These are phyloP conservation scores for Coniochaeta sp. DNA, from an alignment of 2,329 filamentous ascomycete species.

Conservation along the genomic window DNA sequence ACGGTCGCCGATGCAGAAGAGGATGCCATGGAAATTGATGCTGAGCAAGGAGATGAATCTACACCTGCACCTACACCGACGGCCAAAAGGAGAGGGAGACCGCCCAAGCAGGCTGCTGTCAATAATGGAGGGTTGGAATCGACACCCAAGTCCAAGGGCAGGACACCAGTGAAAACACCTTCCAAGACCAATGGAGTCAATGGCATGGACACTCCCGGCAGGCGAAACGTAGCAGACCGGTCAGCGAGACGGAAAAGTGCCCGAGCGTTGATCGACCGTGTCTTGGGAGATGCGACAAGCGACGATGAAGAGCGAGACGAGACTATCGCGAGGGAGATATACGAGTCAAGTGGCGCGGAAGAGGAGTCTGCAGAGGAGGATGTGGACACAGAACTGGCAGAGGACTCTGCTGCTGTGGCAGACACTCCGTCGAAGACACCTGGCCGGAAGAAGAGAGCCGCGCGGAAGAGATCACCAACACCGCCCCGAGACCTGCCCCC, in stretches of 20 bases:
- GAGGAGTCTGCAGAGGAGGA: conserved; percentile 17
- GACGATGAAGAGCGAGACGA: conserved; percentile 63
- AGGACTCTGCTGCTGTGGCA: conserved; percentile 19
- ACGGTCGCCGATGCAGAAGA: neutral
- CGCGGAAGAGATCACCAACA: conserved; percentile 62
- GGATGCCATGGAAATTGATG: neutral
- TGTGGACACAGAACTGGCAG: conserved; percentile 13
- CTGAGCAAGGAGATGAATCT: neutral
- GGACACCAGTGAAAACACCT: conserved; percentile 28
- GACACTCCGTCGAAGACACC: conserved; percentile 39
- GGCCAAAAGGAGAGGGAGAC: conserved; percentile 1
- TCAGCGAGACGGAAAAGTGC: conserved; percentile 85
- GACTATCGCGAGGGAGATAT: conserved; percentile 61
- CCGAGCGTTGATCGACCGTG: conserved; percentile 64
- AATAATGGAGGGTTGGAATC: neutral
- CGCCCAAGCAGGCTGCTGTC: neutral
- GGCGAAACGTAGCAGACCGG: conserved; percentile 66
- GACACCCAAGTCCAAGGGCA: neutral
- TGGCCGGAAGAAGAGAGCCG: conserved; percentile 33
- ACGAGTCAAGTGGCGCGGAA: conserved; percentile 40
- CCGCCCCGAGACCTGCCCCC: conserved; percentile 76
- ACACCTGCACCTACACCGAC: neutral
- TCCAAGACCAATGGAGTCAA: conserved; percentile 23
- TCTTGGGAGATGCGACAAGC: conserved; percentile 53
- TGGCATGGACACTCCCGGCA: conserved; percentile 49